Evolutionary conservation across 108 stramenopile species (phyloP).

Genomic region (Pseudonitzschia multiseries): DNA sequence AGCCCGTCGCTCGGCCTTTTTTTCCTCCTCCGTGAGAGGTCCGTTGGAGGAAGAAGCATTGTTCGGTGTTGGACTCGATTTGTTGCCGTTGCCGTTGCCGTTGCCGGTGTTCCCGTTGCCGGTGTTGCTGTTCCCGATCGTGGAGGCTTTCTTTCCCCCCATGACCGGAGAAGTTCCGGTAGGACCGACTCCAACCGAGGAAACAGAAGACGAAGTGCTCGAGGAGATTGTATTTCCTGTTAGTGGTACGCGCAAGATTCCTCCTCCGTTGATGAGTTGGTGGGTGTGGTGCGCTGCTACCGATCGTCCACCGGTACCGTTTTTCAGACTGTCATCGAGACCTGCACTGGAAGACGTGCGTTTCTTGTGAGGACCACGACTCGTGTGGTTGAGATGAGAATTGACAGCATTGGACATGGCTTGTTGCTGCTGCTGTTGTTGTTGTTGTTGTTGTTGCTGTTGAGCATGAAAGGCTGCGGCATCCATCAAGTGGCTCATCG

Average conservation of each 20-base stretch:
- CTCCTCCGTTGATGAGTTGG: conserved; percentile 3
- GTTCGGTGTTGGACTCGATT: background rate
- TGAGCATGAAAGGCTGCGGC: conserved; percentile 9
- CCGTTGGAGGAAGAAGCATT: conserved; percentile 3
- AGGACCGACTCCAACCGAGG: too few relatives aligned
- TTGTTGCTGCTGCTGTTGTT: background rate
- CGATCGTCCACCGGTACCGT: background rate
- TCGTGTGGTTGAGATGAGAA: conserved; percentile 13
- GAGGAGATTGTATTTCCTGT: background rate
- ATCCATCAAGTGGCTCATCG: conserved; percentile 15
- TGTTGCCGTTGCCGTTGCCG: background rate
- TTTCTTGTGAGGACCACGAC: conserved; percentile 20
- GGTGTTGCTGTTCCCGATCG: too few relatives aligned
- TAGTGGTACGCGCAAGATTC: background rate
- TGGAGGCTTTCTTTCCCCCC: too few relatives aligned
- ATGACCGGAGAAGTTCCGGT: too few relatives aligned
- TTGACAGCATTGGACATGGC: background rate
- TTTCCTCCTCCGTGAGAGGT: conserved; percentile 27
- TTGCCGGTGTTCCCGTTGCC: background rate
- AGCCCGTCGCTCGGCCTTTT: conserved; percentile 42
- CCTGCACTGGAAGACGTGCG: background rate
- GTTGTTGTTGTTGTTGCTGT: background rate
- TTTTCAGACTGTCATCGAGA: background rate
- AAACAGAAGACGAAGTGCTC: background rate
- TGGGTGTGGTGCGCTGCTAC: background rate